Conservation (phyloP, 1,284 basidiomycete species). For the Pisolithus thermaeus region DNA sequence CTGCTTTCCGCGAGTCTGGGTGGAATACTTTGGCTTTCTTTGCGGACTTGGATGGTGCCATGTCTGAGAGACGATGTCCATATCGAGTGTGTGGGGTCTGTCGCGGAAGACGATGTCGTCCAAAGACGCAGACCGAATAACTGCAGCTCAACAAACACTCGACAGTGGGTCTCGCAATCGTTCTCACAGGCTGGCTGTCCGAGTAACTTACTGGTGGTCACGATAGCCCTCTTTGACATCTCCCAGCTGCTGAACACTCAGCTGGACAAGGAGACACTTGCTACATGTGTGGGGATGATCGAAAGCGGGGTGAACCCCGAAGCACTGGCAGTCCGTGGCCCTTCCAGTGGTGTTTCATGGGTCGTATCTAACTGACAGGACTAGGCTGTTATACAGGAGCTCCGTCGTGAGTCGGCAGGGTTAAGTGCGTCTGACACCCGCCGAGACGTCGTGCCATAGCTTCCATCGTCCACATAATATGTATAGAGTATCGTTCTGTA, state of each 20-base stretch:
- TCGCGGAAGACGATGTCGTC: constrained; percentile 52
- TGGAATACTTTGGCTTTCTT: constrained; percentile 78
- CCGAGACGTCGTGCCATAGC: constrained; percentile 1
- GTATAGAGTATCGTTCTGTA: no score
- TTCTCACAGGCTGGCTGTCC: background rate
- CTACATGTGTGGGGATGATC: constrained; percentile 78
- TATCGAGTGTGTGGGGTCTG: background rate
- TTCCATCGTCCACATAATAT: no score
- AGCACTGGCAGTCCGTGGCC: constrained; percentile 67
- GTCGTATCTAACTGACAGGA: background rate
- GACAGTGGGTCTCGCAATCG: constrained; percentile 53
- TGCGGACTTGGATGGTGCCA: constrained; percentile 1
- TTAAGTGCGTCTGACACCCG: constrained; percentile 23
- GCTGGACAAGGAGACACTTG: constrained; percentile 77
- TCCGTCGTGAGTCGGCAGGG: constrained; percentile 55
- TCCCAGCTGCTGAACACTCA: constrained; percentile 79
- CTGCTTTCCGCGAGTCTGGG: constrained; percentile 77
- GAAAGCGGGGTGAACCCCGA: constrained; percentile 83
- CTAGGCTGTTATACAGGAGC: constrained; percentile 71
- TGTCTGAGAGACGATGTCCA: background rate
- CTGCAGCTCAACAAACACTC: constrained; percentile 70
- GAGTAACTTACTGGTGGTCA: constrained; percentile 6
- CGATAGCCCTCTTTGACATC: constrained; percentile 70
- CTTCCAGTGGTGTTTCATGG: no score
- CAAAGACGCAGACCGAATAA: constrained; percentile 57